Percentiles rank a stretch among this genome's conserved stretches.
Conservation (phyloP, 1,139 yeast genomes). For the Suhomyces choctaworum region DNA sequence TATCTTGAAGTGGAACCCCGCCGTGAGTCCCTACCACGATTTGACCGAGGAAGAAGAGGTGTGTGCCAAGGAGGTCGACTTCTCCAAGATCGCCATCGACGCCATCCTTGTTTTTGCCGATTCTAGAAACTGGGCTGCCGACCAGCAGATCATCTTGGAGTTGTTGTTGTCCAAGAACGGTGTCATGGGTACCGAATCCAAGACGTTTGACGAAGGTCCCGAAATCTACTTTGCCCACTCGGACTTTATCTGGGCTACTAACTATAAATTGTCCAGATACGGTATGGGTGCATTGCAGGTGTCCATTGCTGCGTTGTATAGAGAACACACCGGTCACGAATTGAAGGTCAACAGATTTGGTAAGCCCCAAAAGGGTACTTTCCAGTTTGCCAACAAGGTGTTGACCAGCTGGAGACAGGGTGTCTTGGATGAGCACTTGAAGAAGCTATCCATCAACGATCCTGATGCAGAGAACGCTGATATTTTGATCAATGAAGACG, state of each 20-base stretch:
- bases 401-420: conserved; percentile 76
- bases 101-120: conserved; percentile 81
- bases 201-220: conserved; percentile 75
- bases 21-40: conserved; percentile 77
- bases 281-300: conserved; percentile 92
- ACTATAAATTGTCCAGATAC: conserved; percentile 73
- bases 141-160: conserved; percentile 82
- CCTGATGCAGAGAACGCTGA: conserved; percentile 50
- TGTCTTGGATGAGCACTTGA: conserved; percentile 70
- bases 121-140: conserved; percentile 87
- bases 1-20: conserved; percentile 81
- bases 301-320: conserved; percentile 76
- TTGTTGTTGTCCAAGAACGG: conserved; percentile 72
- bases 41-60: conserved; percentile 67
- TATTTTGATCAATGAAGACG: conserved; percentile 48
- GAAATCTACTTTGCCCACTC: conserved; percentile 83
- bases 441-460: conserved; percentile 49
- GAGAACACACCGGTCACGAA: conserved; percentile 79
- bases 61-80: conserved; percentile 61
- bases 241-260: conserved; percentile 87
- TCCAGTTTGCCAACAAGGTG: conserved; percentile 75
- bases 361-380: conserved; percentile 83
- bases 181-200: conserved; percentile 75
- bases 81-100: conserved; percentile 60
- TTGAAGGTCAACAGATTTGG: conserved; percentile 78